These are phyloP conservation scores for Aureobasidium sp. DNA, from an alignment of 2,329 filamentous ascomycete genomes.

Conservation along the genomic window DNA sequence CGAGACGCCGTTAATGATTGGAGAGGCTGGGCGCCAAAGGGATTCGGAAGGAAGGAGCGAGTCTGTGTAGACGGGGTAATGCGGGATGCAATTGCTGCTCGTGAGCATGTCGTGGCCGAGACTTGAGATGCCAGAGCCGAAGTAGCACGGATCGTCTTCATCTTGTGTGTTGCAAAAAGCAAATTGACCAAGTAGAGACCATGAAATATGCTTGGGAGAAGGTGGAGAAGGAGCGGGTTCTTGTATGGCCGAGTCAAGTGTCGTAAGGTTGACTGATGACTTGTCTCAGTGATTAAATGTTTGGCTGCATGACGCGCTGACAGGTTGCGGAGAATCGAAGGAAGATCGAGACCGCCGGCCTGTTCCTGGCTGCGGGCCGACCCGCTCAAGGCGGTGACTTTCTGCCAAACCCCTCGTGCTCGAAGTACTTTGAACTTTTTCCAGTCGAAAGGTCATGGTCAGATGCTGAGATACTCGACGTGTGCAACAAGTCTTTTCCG, in stretches of 20 bases:
- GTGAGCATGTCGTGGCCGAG: neutral
- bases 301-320: slow-evolving; percentile 9
- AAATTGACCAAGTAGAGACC: neutral
- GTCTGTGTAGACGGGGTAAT: slow-evolving; percentile 18
- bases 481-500: neutral
- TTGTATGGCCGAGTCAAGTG: neutral
- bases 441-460: neutral
- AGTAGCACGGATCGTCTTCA: slow-evolving; percentile 25
- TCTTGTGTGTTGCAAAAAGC: slow-evolving; percentile 15
- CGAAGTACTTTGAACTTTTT: slow-evolving; percentile 2
- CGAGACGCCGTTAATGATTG: slow-evolving; percentile 68
- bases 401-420: slow-evolving; percentile 4
- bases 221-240: neutral
- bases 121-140: slow-evolving; percentile 14
- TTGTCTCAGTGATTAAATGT: neutral
- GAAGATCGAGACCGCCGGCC: neutral
- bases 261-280: neutral
- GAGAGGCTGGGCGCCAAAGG: slow-evolving; percentile 47
- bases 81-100: slow-evolving; percentile 6
- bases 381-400: neutral
- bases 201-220: neutral
- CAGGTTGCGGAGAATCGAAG: neutral
- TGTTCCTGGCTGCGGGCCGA: neutral
- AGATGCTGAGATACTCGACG: neutral
- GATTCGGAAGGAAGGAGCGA: slow-evolving; percentile 40